Evolutionary conservation across 2,329 filamentous ascomycete genomes (phyloP).

Genomic region (Alternaria conjuncta): DNA sequence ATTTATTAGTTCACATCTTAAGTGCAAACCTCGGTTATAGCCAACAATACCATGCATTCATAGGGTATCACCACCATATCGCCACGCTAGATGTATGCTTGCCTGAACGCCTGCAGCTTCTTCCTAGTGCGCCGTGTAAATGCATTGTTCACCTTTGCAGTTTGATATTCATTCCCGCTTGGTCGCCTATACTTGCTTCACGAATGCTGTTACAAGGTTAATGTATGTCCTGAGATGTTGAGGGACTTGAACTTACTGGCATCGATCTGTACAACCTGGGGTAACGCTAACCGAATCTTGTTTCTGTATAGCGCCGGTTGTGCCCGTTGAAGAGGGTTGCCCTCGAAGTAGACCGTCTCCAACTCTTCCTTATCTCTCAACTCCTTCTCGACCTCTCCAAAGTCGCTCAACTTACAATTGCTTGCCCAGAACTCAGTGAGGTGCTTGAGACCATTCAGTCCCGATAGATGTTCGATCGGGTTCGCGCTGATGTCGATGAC

Average conservation of each 20-base stretch:
- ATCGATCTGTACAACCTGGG: slow-evolving; percentile 91
- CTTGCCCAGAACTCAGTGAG: slow-evolving; percentile 95
- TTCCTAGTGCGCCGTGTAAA: slow-evolving; percentile 6
- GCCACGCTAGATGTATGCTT: not conserved
- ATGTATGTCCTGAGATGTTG: not conserved
- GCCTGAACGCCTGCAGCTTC: not conserved
- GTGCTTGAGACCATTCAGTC: slow-evolving; percentile 70
- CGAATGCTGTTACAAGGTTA: slow-evolving; percentile 11
- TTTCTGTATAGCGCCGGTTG: slow-evolving; percentile 89
- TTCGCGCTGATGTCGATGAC: slow-evolving; percentile 93
- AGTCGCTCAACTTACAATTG: slow-evolving; percentile 81
- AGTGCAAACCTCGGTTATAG: not conserved
- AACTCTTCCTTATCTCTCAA: slow-evolving; percentile 79
- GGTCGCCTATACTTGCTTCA: slow-evolving; percentile 16
- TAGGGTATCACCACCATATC: slow-evolving; percentile 7
- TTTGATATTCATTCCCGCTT: not conserved
- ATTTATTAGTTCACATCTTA: not conserved
- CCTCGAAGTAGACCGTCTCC: slow-evolving; percentile 94
- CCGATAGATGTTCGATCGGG: slow-evolving; percentile 74
- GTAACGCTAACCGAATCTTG: slow-evolving; percentile 86
- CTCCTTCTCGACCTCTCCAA: slow-evolving; percentile 80
- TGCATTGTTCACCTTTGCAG: not conserved
- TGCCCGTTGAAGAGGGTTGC: slow-evolving; percentile 83
- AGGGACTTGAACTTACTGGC: slow-evolving; percentile 73
- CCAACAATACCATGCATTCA: slow-evolving; percentile 6